Evolutionary conservation across 2,329 filamentous ascomycete species (phyloP).

Genomic region (Colletotrichum destructivum): DNA sequence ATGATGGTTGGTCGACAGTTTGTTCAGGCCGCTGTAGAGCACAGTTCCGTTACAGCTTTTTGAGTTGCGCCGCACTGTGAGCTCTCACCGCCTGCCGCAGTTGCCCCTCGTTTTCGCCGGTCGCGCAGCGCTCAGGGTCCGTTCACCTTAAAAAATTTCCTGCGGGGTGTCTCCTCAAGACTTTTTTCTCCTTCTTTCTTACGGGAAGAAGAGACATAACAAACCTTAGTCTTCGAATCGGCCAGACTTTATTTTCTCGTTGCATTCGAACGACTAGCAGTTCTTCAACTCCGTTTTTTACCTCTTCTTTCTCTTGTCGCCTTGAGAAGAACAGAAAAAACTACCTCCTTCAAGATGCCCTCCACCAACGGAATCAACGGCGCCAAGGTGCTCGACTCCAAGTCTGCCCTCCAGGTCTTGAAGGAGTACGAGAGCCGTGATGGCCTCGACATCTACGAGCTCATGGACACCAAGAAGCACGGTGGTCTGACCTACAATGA

Average conservation of each 20-base stretch:
- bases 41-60: slow-evolving; percentile 8
- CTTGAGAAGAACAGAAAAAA: slow-evolving; percentile 37
- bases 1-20: neutral
- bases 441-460: slow-evolving; percentile 87
- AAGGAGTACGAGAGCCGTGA: slow-evolving; percentile 85
- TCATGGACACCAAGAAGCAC: slow-evolving; percentile 92
- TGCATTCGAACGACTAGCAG: slow-evolving; percentile 48
- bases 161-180: slow-evolving; percentile 47
- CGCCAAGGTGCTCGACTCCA: slow-evolving; percentile 78
- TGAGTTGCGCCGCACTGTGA: slow-evolving; percentile 29
- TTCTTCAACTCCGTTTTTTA: slow-evolving; percentile 52
- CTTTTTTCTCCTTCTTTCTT: slow-evolving; percentile 62
- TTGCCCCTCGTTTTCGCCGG: slow-evolving; percentile 37
- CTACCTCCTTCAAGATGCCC: slow-evolving; percentile 73
- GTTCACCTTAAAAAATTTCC: slow-evolving; percentile 58
- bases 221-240: slow-evolving; percentile 49
- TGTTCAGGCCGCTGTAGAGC: slow-evolving; percentile 16
- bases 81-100: slow-evolving; percentile 37
- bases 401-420: slow-evolving; percentile 84
- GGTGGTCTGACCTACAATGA: slow-evolving; percentile 99
- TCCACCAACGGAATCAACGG: slow-evolving; percentile 66
- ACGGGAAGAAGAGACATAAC: slow-evolving; percentile 66
- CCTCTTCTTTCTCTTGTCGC: slow-evolving; percentile 50
- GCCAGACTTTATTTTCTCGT: slow-evolving; percentile 50
- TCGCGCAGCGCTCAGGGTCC: slow-evolving; percentile 36